Conservation (phyloP, 305 asterid species). For the Coffea humblotiana region DNA sequence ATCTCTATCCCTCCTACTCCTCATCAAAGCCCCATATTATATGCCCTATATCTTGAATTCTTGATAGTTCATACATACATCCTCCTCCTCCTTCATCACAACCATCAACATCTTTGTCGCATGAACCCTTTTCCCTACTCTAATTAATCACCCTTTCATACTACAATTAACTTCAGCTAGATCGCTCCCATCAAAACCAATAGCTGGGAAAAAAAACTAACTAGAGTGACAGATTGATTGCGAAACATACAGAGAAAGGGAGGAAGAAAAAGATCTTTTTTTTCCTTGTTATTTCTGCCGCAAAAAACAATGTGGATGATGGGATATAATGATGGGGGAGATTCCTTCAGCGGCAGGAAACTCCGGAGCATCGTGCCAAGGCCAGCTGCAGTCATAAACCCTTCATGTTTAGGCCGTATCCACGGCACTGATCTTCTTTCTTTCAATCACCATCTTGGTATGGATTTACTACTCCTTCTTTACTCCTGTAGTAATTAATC, state of each 20-base stretch:
- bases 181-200: not conserved
- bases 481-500: not conserved
- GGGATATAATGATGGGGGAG: conserved; percentile 74
- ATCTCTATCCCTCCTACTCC: conserved; percentile 38
- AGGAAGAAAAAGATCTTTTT: too few species aligned
- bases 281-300: not conserved
- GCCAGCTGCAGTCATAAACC: conserved; percentile 35
- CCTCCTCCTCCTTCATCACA: conserved; percentile 14
- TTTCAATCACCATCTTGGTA: conserved; percentile 29
- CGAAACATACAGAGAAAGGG: too few species aligned
- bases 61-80: conserved; percentile 11
- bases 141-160: not conserved
- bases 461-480: not conserved
- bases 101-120: conserved; percentile 15
- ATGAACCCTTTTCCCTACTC: not conserved
- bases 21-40: conserved; percentile 4
- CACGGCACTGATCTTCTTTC: conserved; percentile 25
- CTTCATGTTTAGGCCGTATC: conserved; percentile 27
- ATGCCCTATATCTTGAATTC: conserved; percentile 22
- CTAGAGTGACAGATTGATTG: too few species aligned
- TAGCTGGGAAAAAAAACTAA: not conserved
- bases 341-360: conserved; percentile 54
- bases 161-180: not conserved
- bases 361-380: conserved; percentile 68
- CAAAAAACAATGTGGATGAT: conserved; percentile 71